Evolutionary conservation across 805 yeast species (phyloP), one percentile per base, ranked within the genome.

Genomic region (Ogataea pini): DNA sequence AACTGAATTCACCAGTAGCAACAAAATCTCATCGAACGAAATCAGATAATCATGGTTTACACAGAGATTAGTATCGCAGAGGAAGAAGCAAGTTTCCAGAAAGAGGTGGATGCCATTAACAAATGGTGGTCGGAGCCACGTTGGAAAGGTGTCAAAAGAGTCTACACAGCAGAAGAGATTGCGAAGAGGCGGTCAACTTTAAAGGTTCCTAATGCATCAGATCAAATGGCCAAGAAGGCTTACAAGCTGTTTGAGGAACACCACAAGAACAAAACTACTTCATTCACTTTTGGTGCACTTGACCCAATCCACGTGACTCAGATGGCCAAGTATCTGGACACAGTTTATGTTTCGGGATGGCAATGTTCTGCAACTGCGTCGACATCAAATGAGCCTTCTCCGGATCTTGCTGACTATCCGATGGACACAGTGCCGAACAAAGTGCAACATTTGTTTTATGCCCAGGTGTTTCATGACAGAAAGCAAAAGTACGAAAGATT

Each of bases 371-470:
- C 97, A 18, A 92, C 98, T 46, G 97, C 98, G 46, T 90, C 97
- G 14, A 88, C 96, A 36, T 88, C 97, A 34, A 92, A 92, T 68
- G 98, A 92, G 75, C 99, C 98, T 29, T 89, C 96, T 36, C 98
- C 98, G 49, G 99, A 92, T 76, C 80, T 92, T 64, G 99, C 99
- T 45, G 99, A 92, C 72, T 92, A 92, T 72, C 99, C 99, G 50
- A 86, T 86, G 87, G 97, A 92, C 71, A 92, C 99, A 25, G 99
- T 92, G 54, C 99, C 99, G 65, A 91, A 91, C 78, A 92, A 92
- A 78, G 97, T 90, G 59, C 96, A 92, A 71, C 98, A 92, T 69
- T 78, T 92, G 66, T 92, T 92, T 82, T 90, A 89, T 67, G 98
- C 97, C 40, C 98, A 92, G 75, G 77, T 88, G 54, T 92, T 92